Base-by-base conservation (phyloP, 306 rosid genomes). In the Vigna trinervia region DNA sequence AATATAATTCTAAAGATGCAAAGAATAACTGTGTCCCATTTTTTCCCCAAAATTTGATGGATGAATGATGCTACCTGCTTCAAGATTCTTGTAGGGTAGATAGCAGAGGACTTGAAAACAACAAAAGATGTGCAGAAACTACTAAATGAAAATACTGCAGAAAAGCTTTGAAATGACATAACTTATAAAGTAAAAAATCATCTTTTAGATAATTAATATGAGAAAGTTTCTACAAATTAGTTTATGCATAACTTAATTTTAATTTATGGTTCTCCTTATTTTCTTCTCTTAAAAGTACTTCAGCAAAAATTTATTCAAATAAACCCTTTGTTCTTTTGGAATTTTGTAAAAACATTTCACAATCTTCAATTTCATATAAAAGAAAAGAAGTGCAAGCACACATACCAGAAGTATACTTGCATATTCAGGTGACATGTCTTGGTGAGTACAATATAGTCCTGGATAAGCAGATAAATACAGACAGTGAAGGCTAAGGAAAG, bases 361-460 rank as follows among this genome's bases (percentile, higher is more conserved):
- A 72, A 81, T 68, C 71, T 73, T 52, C 34, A 28, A 63, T 66
- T 14, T 10, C 22, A 56, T 30, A 61, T 47, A 70, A 34, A 36
- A 12, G 73, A 64, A 58, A 3, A 54, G 62, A 57, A 36, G 46
- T 39, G 59, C 47, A 70, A 32, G 50, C 61, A 36, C 45, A 69
- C 90, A 26, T 87, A 95, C 99, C 89, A 95, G 80, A 84, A 95
- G 94, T 61, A 95, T 78, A 80, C 98, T 95, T 34, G 99, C 99
- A 82, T 95, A 95, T 86, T 92, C 97, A 0, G 99, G 97, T 23
- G 97, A 92, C 72, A 95, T 89, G 83, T 95, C 99, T 79, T 95
- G 99, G 83, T 95, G 99, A 51, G 97, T 92, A 77, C 98, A 95
- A 81, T 95, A 95, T 46, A 95, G 96, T 80, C 99, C 98, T 92